Percentiles rank a stretch among this genome's conserved stretches.
Evolutionary conservation across 306 rosid genomes (phyloP).

Genomic region (Castanea crenata): DNA sequence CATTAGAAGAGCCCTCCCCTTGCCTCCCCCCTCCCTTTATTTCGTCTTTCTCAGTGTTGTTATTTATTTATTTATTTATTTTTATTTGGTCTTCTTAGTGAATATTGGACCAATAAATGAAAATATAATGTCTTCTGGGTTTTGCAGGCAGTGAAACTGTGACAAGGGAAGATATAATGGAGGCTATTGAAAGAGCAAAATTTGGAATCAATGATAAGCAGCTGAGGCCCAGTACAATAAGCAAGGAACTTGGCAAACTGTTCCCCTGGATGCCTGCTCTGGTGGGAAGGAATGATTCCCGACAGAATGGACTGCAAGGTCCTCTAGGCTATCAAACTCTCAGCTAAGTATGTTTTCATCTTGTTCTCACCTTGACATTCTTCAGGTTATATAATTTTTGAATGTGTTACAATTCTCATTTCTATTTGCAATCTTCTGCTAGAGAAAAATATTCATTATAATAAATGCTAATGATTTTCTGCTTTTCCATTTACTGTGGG

Average conservation of each 20-base stretch:
- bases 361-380: background rate
- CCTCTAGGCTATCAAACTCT: conserved; percentile 84
- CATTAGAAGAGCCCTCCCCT: background rate
- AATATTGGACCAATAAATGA: background rate
- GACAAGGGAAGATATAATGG: conserved; percentile 85
- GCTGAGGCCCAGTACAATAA: conserved; percentile 46
- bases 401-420: background rate
- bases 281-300: conserved; percentile 52
- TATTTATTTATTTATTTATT: background rate
- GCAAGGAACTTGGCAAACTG: conserved; percentile 72
- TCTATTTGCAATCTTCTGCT: background rate
- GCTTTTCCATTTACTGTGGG: background rate
- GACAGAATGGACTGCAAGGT: conserved; percentile 52
- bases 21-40: background rate
- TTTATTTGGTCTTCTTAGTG: conserved; percentile 3
- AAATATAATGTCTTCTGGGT: conserved; percentile 5
- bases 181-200: conserved; percentile 92
- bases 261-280: conserved; percentile 93
- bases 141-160: conserved; percentile 72
- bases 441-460: background rate
- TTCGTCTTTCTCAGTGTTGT: background rate
- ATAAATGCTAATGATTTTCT: background rate
- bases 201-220: conserved; percentile 74
- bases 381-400: background rate
- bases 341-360: conserved; percentile 38